These are phyloP conservation scores for Mycena citricolor DNA, from an alignment of 1,284 basidiomycete genomes.

Conservation along the genomic window DNA sequence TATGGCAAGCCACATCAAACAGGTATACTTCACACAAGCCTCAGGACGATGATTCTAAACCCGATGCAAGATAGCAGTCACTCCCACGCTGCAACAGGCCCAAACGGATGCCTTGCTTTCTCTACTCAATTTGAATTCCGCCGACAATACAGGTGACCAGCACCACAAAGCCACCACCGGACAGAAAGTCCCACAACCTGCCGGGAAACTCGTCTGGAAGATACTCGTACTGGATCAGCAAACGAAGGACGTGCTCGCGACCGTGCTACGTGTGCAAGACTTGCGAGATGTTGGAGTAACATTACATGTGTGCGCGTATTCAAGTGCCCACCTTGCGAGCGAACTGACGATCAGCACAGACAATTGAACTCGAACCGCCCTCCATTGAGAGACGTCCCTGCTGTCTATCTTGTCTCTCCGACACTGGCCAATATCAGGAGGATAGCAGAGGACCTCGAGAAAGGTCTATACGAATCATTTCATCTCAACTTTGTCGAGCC, in stretches of 20 bases:
- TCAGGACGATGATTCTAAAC: not conserved
- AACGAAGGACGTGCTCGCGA: constrained; percentile 95
- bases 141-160: too few species aligned
- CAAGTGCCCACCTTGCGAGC: constrained; percentile 2
- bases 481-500: constrained; percentile 96
- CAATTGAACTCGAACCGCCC: constrained; percentile 91
- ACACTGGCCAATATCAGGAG: constrained; percentile 84
- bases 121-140: constrained; percentile 59
- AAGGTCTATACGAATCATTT: constrained; percentile 88
- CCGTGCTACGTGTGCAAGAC: constrained; percentile 93
- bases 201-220: constrained; percentile 93
- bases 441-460: constrained; percentile 88
- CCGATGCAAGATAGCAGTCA: constrained; percentile 9
- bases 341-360: constrained; percentile 50
- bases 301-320: constrained; percentile 80
- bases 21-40: constrained; percentile 3
- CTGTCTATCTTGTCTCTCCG: constrained; percentile 95
- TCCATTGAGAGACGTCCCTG: constrained; percentile 91
- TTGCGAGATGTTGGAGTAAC: constrained; percentile 96
- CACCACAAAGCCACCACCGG: constrained; percentile 44
- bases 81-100: constrained; percentile 68
- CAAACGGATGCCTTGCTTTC: constrained; percentile 74
- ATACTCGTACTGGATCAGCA: constrained; percentile 93
- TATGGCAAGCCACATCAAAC: constrained; percentile 22
- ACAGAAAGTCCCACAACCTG: constrained; percentile 47